A percentile compares a stretch with the other conserved stretches of the same genome.
phyloP scores from a whole-genome alignment of 495 filamentous ascomycete genomes.

The Hyaloscypha hepaticicola region DNA sequence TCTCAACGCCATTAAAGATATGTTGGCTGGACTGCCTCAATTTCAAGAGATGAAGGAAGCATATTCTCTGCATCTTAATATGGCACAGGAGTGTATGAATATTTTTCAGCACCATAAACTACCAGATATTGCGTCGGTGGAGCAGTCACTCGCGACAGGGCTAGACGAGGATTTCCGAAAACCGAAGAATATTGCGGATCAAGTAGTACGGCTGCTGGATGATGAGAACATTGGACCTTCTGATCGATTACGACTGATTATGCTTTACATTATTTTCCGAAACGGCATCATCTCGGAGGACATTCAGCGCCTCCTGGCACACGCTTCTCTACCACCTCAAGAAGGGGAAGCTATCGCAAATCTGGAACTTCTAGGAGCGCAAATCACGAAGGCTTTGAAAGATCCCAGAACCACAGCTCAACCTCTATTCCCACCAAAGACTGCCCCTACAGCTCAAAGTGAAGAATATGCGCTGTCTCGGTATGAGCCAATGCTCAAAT shows the following conservation, averaged over 20 bases:
- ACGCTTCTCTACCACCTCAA: slow-evolving; percentile 71
- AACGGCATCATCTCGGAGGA: slow-evolving; percentile 89
- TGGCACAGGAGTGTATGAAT: slow-evolving; percentile 98
- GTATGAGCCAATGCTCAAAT: slow-evolving; percentile 69
- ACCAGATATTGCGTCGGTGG: slow-evolving; percentile 79
- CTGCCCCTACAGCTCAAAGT: slow-evolving; percentile 48
- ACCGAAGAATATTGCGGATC: slow-evolving; percentile 82
- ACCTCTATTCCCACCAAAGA: slow-evolving; percentile 66
- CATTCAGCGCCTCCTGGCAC: slow-evolving; percentile 77
- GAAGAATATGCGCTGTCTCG: slow-evolving; percentile 66
- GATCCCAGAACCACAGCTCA: slow-evolving; percentile 63
- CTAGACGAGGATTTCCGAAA: slow-evolving; percentile 90
- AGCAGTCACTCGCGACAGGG: slow-evolving; percentile 85
- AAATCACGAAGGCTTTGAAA: slow-evolving; percentile 70
- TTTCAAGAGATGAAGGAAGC: slow-evolving; percentile 94
- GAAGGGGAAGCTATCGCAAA: slow-evolving; percentile 74
- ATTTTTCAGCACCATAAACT: slow-evolving; percentile 82
- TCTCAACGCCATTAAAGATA: slow-evolving; percentile 91
- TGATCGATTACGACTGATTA: slow-evolving; percentile 81
- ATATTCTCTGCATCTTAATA: slow-evolving; percentile 90
- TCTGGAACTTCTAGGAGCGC: slow-evolving; percentile 77
- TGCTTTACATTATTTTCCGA: slow-evolving; percentile 81
- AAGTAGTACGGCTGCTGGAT: slow-evolving; percentile 83
- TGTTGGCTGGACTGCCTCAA: slow-evolving; percentile 91
- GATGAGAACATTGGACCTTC: slow-evolving; percentile 64